Conservation (phyloP, 371 early-diverging fungal genomes). For the Lichtheimia ramosa region DNA sequence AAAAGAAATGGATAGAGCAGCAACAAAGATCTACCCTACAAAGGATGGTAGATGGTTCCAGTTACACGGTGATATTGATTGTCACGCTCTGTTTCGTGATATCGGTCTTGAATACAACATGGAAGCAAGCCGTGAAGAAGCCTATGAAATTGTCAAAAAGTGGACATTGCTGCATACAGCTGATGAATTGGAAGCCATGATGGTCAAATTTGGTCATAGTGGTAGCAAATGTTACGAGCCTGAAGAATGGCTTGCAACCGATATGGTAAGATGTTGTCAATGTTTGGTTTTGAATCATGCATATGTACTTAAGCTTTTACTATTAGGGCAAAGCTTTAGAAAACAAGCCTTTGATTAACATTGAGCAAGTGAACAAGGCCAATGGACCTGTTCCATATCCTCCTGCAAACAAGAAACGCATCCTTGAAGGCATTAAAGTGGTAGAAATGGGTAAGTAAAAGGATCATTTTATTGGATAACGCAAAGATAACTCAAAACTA, state of each 20-base stretch:
- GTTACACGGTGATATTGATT: constrained; percentile 12
- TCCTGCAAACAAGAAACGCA: background rate
- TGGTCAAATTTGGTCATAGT: constrained; percentile 8
- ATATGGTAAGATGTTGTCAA: background rate
- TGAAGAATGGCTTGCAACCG: constrained; percentile 13
- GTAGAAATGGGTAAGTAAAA: constrained; percentile 12
- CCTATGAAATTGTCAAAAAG: background rate
- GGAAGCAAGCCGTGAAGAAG: constrained; percentile 1
- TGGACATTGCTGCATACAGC: constrained; percentile 6
- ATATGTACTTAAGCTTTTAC: background rate
- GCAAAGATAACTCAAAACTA: background rate
- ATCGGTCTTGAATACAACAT: constrained; percentile 5
- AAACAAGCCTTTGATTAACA: background rate
- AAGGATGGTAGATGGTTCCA: constrained; percentile 18
- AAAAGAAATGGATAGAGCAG: background rate
- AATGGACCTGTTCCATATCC: constrained; percentile 3
- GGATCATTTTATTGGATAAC: background rate
- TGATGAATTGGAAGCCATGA: constrained; percentile 11
- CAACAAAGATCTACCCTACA: constrained; percentile 11
- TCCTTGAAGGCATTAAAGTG: constrained; percentile 10
- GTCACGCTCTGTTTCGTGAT: background rate
- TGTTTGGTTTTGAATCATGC: background rate
- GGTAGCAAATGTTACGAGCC: constrained; percentile 15
- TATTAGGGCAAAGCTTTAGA: constrained; percentile 6
- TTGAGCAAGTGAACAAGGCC: background rate